Evolutionary conservation across 176 grass and related monocot species (phyloP), one percentile per base, ranked within the genome.

Genomic region (Leersia perrieri): DNA sequence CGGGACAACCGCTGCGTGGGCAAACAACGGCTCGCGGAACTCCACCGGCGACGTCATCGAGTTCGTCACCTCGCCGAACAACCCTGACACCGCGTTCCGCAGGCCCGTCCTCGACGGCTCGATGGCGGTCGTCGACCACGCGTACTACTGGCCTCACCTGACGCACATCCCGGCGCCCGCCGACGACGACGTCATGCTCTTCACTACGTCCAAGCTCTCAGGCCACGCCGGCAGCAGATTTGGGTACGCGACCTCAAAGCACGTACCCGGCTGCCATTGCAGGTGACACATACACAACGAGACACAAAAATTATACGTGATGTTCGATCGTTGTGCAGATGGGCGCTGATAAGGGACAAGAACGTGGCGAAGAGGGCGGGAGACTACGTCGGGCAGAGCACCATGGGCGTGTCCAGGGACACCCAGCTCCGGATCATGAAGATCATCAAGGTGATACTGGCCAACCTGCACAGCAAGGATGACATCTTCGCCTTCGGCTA

Each of bases 71-170:
- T 93, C 91, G 30, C 94, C 94, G 0, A 93, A 93, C 70, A 97
- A 97, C 77, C 94, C 94, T 2, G 94, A 93, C 65, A 13, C 88
- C 30, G 2, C 31, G 36, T 75, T 93, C 38, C 16, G 35, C 14
- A 1, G 83, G 44, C 68, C 88, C 14, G 89, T 83, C 74, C 78
- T 97, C 49, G 49, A 25, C 60, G 74, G 66, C 60, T 70, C 88
- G 16, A 38, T 74, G 33, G 86, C 74, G 16, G 86, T 97, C 73
- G 7, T 85, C 77, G 94, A 97, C 86, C 88, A 78, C 87, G 94
- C 91, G 0, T 97, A 97, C 77, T 97, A 83, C 68, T 97, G 90
- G 88, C 94, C 94, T 32, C 91, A 93, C 74, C 93, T 80, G 32
- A 85, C 94, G 3, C 80, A 92, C 36, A 91, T 93, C 75, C 83